Base-by-base conservation (phyloP, 768 basidiomycete species). In the Collybia mongolica region DNA sequence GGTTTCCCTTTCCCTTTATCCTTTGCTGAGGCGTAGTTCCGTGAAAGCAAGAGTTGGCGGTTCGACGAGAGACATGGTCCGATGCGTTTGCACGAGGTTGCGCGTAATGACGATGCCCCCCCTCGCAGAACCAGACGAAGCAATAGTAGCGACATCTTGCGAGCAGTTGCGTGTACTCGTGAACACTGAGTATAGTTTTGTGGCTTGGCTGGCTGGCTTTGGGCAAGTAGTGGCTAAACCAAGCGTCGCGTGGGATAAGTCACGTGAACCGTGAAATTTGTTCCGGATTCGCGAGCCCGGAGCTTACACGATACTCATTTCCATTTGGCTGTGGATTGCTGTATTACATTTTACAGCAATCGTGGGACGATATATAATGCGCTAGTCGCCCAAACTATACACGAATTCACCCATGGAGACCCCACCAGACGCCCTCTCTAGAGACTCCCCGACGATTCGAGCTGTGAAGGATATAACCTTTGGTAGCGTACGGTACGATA, bases 381-480 rank as follows among this genome's bases (percentile, higher is more conserved):
- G 29, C 44, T 37, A 37, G 39, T 44, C 41, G 15, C 35, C 32
- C 39, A 28, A 49, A 18, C 28, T 8, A 29, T 12, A 29, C n/a
- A 29, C 18, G 20, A 29, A 32, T 12, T 18, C 24, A 4, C 35
- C 26, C 26, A 62, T 62, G 60, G 60, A 62, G 44, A 45, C 59
- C 24, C 28, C 58, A 35, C 56, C 58, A 6, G 54, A 62, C 52
- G 54, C 53, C 38, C 46, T 62, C 17, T 50, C 24, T 46, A 48
- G 56, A 38, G 61, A 60, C 39, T 55, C 60, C 6, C 49, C 53
- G 0, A 45, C 54, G 6, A 18, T 55, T 2, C 52, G 49, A 22
- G 77, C 73, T 7, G 54, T 66, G 19, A 76, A 75, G 55, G 77
- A 77, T 49, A 75, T 80, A 42, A 58, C 66, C 3, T 81, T 75